phyloP scores from a whole-genome alignment of 2,329 filamentous ascomycete species.

The Metarhizium rileyi region DNA sequence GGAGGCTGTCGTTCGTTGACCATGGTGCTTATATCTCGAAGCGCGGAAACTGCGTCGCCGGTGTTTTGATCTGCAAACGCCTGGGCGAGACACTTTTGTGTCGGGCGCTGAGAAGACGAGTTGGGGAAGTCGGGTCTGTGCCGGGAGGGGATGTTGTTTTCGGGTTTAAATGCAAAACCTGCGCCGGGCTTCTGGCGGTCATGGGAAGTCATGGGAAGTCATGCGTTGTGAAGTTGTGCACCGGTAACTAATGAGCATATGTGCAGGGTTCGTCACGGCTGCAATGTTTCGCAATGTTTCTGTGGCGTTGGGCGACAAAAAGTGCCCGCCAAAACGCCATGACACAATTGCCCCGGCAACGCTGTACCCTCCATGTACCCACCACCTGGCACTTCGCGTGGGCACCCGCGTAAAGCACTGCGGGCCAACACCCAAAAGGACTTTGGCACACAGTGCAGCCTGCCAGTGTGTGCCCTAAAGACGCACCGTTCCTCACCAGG shows the following conservation, averaged over 20 bases:
- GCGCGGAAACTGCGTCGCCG: not conserved
- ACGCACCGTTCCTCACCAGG: too few relatives aligned
- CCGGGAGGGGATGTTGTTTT: slow-evolving; percentile 18
- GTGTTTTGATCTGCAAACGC: not conserved
- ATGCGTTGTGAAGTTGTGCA: slow-evolving; percentile 1
- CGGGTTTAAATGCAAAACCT: slow-evolving; percentile 21
- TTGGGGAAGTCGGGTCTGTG: slow-evolving; percentile 13
- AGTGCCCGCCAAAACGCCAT: slow-evolving; percentile 5
- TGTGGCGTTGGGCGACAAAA: slow-evolving; percentile 2
- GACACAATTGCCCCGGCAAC: slow-evolving; percentile 24
- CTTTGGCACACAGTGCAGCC: not conserved
- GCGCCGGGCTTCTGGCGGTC: slow-evolving; percentile 19
- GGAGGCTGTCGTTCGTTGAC: slow-evolving; percentile 37
- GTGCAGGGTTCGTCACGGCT: slow-evolving; percentile 8
- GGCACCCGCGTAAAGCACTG: too few relatives aligned
- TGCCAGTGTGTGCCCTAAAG: too few relatives aligned
- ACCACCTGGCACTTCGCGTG: not conserved
- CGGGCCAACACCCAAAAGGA: not conserved
- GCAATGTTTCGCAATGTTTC: slow-evolving; percentile 8
- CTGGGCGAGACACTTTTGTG: not conserved
- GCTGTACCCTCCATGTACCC: not conserved
- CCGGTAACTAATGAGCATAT: slow-evolving; percentile 3
- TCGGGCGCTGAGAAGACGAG: slow-evolving; percentile 1
- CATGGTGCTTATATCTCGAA: slow-evolving; percentile 25
- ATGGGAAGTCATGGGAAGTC: slow-evolving; percentile 10